phyloP scores from a whole-genome alignment of 2,329 filamentous ascomycete species.

The Lasiodiplodia citricola region DNA sequence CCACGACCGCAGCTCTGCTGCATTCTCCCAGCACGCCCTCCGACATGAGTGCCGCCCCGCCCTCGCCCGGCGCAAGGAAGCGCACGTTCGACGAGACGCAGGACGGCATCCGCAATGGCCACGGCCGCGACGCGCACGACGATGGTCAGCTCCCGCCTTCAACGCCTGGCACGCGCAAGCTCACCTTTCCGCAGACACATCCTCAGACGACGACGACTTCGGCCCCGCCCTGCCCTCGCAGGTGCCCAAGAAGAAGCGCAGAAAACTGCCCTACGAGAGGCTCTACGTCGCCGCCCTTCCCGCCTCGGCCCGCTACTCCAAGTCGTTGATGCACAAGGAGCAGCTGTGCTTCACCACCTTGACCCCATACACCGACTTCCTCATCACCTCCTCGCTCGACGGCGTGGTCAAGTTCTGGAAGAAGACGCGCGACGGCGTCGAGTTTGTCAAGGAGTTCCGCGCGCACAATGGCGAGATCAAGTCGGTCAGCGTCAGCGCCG shows the following conservation, averaged over 20 bases:
- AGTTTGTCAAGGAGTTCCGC: conserved; percentile 98
- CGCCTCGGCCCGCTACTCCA: conserved; percentile 80
- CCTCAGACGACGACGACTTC: conserved; percentile 85
- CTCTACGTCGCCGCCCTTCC: conserved; percentile 92
- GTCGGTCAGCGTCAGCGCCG: conserved; percentile 82
- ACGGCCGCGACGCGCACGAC: neutral
- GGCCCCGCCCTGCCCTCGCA: conserved; percentile 87
- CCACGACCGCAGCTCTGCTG: neutral
- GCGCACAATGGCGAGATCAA: conserved; percentile 86
- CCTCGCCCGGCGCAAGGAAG: conserved; percentile 16
- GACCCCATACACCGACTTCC: conserved; percentile 89
- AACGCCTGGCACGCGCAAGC: neutral
- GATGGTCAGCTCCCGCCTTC: conserved; percentile 3
- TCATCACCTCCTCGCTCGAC: conserved; percentile 91
- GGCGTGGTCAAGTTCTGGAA: conserved; percentile 99
- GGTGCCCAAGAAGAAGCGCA: conserved; percentile 83
- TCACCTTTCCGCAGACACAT: conserved; percentile 56
- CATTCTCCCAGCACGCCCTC: neutral
- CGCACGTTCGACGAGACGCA: conserved; percentile 17
- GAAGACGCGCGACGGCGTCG: conserved; percentile 85
- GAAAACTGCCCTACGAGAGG: conserved; percentile 91
- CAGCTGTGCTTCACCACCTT: conserved; percentile 86
- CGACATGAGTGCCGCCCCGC: conserved; percentile 13
- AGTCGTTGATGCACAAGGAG: conserved; percentile 98
- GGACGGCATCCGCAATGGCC: conserved; percentile 12